Base-by-base conservation (phyloP, 768 basidiomycete species). In the Grammothele lineata region DNA sequence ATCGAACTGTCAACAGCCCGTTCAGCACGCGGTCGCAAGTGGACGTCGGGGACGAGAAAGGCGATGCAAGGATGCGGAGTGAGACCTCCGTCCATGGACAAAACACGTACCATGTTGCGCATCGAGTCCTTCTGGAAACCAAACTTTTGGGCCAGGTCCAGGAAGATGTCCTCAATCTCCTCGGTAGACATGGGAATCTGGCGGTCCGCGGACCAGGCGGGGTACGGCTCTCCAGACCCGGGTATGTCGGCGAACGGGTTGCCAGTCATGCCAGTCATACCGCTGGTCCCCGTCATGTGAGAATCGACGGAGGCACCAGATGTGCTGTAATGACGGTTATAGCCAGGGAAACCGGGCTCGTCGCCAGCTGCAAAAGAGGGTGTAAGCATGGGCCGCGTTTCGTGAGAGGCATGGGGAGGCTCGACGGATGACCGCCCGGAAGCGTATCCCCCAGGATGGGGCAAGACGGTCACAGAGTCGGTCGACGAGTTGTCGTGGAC, bases 121-220 rank as follows among this genome's bases (percentile, higher is more conserved):
- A 92, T 93, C 10, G 88, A 92, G 65, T 94, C 92, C 36, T 86
- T 78, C 70, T 94, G 96, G 67, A 99, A 99, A 47, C 96, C 96
- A 64, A 99, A 99, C 70, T 99, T 99, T 72, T 97, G 92, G 35
- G 92, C 85, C 50, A 99, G 80, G 69, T 99, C 96, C 59, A 97
- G 85, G 64, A 98, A 92, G 54, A 99, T 95, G 66, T 98, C 96
- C 66, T 97, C 96, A 47, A 98, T 97, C 67, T 97, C 95, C 65
- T 99, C 96, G 53, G 87, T 92, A 33, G 92, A 93, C 64, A 99
- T 87, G 52, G 96, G 96, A 53, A 96, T 93, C 62, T 92, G 87
- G 43, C 87, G 85, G 55, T 95, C 90, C 25, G 86, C 76, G 22
- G 87, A 80, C 96, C 96, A 99, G 34, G 95, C 94, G 50, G 95